Evolutionary conservation across 2,329 filamentous ascomycete species (phyloP).

Genomic region (Ceratocystis papillata): DNA sequence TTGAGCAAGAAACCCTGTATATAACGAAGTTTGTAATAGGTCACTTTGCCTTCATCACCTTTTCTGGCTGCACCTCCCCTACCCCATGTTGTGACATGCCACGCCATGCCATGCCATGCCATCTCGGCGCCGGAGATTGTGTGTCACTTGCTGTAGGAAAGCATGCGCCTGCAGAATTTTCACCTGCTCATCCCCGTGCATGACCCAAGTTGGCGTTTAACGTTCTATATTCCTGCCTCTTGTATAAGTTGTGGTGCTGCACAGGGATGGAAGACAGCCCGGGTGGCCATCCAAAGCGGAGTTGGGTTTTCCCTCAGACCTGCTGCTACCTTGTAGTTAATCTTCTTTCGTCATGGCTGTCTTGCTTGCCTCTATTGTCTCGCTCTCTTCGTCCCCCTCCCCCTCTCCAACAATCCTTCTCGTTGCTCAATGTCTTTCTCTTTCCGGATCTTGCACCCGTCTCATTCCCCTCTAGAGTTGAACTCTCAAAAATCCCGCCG

Average conservation of each 20-base stretch:
- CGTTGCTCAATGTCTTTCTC: background rate
- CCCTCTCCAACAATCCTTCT: background rate
- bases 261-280: background rate
- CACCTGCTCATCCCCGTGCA: background rate
- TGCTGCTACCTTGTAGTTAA: background rate
- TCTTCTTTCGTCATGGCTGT: slow-evolving; percentile 3
- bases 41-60: too few species aligned
- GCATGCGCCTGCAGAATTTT: background rate
- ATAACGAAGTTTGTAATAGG: too few species aligned
- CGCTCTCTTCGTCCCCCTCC: slow-evolving; percentile 19
- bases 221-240: background rate
- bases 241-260: background rate
- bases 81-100: too few species aligned
- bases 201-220: background rate
- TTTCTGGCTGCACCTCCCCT: too few species aligned
- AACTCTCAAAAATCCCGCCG: background rate
- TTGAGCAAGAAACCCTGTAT: background rate
- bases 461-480: background rate
- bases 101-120: background rate
- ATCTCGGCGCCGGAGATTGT: background rate
- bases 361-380: slow-evolving; percentile 9
- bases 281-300: background rate
- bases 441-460: background rate
- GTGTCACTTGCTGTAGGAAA: background rate
- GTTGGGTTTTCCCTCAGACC: background rate